phyloP scores from a whole-genome alignment of 176 grass and related monocot species.

The Triticum timopheevii region DNA sequence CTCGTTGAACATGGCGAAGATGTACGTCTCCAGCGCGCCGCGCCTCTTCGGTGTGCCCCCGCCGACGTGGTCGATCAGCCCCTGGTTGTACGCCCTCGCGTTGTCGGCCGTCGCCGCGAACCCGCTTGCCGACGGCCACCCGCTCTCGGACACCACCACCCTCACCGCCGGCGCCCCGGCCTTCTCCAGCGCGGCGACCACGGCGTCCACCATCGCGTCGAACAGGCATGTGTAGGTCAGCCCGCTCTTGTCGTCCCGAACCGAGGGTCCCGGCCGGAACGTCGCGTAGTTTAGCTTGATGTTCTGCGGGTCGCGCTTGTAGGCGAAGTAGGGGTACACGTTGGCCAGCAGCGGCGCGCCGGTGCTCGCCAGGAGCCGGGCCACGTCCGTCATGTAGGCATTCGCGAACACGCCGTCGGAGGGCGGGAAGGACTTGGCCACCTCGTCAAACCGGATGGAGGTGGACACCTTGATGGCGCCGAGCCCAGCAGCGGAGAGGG shows the following conservation, averaged over 20 bases:
- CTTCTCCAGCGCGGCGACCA: slow-evolving; percentile 53
- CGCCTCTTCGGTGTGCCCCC: slow-evolving; percentile 55
- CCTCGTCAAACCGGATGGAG: background rate
- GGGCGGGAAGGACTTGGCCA: slow-evolving; percentile 31
- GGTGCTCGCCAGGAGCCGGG: slow-evolving; percentile 30
- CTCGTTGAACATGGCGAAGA: slow-evolving; percentile 81
- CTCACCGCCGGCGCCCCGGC: slow-evolving; percentile 9
- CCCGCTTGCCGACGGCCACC: slow-evolving; percentile 61
- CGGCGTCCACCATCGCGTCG: slow-evolving; percentile 57
- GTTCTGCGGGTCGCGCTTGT: background rate
- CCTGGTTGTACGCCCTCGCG: slow-evolving; percentile 59
- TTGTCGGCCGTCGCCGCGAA: slow-evolving; percentile 32
- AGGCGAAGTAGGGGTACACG: slow-evolving; percentile 68
- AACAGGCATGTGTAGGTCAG: slow-evolving; percentile 56
- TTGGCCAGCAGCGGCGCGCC: slow-evolving; percentile 52
- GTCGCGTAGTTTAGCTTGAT: slow-evolving; percentile 42
- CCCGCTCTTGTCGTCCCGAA: slow-evolving; percentile 31
- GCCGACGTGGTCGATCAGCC: slow-evolving; percentile 51
- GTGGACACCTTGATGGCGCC: slow-evolving; percentile 54
- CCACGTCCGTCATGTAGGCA: slow-evolving; percentile 35
- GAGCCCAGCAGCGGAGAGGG: background rate
- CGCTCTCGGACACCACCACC: slow-evolving; percentile 56
- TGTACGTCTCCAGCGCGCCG: slow-evolving; percentile 41
- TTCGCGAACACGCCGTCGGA: slow-evolving; percentile 35
- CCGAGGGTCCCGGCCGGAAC: slow-evolving; percentile 46